phyloP scores from a whole-genome alignment of 805 yeast genomes.

The Zygosaccharomyces pseudorouxii region DNA sequence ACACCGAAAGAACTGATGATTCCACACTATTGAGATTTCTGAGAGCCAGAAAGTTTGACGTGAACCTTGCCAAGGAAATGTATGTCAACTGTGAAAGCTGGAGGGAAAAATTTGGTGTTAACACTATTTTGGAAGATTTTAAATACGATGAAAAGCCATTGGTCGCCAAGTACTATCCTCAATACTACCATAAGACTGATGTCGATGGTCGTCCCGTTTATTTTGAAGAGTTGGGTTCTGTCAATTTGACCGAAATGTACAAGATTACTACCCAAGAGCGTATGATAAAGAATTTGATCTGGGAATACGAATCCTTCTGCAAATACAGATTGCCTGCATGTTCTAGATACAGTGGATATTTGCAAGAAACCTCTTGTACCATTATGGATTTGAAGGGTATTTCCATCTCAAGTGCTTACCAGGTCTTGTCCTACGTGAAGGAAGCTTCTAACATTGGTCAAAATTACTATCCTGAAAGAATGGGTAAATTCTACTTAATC shows the following conservation, averaged over 20 bases:
- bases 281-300: conserved; percentile 90
- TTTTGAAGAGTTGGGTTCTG: conserved; percentile 88
- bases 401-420: conserved; percentile 75
- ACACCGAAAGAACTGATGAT: conserved; percentile 76
- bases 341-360: conserved; percentile 69
- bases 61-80: conserved; percentile 75
- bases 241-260: conserved; percentile 85
- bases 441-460: conserved; percentile 95
- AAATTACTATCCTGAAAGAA: conserved; percentile 96
- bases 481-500: conserved; percentile 95
- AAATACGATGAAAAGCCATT: conserved; percentile 87
- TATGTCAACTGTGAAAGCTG: conserved; percentile 82
- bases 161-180: conserved; percentile 89
- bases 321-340: conserved; percentile 88
- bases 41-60: conserved; percentile 92
- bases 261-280: conserved; percentile 92
- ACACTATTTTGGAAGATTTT: conserved; percentile 82
- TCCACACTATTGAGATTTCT: conserved; percentile 80
- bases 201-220: conserved; percentile 96
- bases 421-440: conserved; percentile 80
- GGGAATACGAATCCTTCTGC: conserved; percentile 95
- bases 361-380: conserved; percentile 95
- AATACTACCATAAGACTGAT: conserved; percentile 95
- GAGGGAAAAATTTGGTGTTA: conserved; percentile 83
- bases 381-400: conserved; percentile 93